phyloP scores from a whole-genome alignment of 2,329 filamentous ascomycete genomes.

The Chaetothyriales sp. region DNA sequence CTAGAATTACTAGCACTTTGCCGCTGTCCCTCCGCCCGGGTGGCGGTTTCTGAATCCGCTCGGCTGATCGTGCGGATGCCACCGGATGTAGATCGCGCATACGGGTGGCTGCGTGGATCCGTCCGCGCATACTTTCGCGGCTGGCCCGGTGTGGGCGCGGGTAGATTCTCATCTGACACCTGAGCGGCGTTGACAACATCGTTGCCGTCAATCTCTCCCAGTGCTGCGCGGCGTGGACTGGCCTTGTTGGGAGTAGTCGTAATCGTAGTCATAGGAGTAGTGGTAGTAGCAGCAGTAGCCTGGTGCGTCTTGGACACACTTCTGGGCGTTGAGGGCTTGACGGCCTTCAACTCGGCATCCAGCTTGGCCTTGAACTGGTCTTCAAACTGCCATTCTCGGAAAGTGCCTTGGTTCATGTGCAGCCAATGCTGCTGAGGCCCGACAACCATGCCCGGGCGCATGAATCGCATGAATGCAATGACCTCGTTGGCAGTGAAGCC shows the following conservation, averaged over 20 bases:
- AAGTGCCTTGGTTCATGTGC: slow-evolving; percentile 88
- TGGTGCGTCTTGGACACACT: slow-evolving; percentile 47
- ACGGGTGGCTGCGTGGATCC: slow-evolving; percentile 61
- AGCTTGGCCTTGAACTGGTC: slow-evolving; percentile 69
- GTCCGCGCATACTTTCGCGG: slow-evolving; percentile 75
- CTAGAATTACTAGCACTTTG: slow-evolving; percentile 42
- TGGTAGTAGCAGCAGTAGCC: too few relatives aligned
- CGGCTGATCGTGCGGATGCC: slow-evolving; percentile 36
- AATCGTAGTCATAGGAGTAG: too few relatives aligned
- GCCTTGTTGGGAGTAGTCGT: slow-evolving; percentile 61
- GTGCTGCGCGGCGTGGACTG: slow-evolving; percentile 51
- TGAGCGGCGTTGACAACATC: slow-evolving; percentile 36
- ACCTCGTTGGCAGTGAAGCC: slow-evolving; percentile 96
- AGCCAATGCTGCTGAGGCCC: slow-evolving; percentile 98
- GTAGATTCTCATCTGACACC: slow-evolving; percentile 81
- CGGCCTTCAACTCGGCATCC: slow-evolving; percentile 63
- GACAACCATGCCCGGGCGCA: slow-evolving; percentile 97
- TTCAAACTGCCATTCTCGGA: slow-evolving; percentile 94
- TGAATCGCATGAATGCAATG: slow-evolving; percentile 97
- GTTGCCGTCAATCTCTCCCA: slow-evolving; percentile 90
- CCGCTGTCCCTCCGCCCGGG: slow-evolving; percentile 42
- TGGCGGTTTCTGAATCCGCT: slow-evolving; percentile 21
- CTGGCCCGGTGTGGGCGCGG: slow-evolving; percentile 88
- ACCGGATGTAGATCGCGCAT: slow-evolving; percentile 45
- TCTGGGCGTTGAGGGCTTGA: slow-evolving; percentile 42